A percentile compares a stretch with the other conserved stretches of the same genome.
Conservation (phyloP, 306 rosid genomes). For the Trifolium pratense region DNA sequence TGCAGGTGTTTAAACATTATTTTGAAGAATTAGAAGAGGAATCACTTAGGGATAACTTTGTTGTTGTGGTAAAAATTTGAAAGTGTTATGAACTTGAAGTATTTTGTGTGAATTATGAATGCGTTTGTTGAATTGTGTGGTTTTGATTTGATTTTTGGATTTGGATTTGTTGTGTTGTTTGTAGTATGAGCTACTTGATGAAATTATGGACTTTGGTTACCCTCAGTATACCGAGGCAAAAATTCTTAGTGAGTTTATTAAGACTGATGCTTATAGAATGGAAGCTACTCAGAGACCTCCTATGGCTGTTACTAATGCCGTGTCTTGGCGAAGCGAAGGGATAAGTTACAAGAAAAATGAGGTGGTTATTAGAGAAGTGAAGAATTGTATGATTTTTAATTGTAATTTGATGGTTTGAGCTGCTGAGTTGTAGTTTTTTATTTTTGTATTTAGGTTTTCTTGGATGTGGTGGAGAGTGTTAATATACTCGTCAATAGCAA, state of each 20-base stretch:
- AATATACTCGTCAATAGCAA: constrained; percentile 98
- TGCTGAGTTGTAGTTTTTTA: constrained; percentile 20
- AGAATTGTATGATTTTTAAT: background rate
- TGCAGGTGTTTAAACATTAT: constrained; percentile 87
- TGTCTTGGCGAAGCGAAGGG: constrained; percentile 99
- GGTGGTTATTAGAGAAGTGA: constrained; percentile 47
- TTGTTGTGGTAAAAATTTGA: constrained; percentile 76
- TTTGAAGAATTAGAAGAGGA: constrained; percentile 94
- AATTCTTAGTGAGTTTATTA: constrained; percentile 93
- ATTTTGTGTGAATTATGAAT: background rate
- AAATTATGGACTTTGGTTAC: constrained; percentile 96
- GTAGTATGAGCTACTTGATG: constrained; percentile 84
- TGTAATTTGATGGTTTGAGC: constrained; percentile 32
- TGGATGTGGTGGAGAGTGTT: constrained; percentile 99
- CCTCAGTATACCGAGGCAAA: constrained; percentile 96
- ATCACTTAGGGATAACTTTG: constrained; percentile 91
- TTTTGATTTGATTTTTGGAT: constrained; percentile 3
- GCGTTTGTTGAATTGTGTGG: constrained; percentile 13
- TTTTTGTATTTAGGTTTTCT: constrained; percentile 68
- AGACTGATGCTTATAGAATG: constrained; percentile 97
- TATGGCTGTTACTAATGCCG: constrained; percentile 98
- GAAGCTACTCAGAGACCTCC: constrained; percentile 98
- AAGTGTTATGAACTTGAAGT: background rate
- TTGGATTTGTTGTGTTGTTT: constrained; percentile 28
- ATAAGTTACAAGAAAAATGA: constrained; percentile 90